Conservation (phyloP, 768 basidiomycete species). For the Galerina marginata region DNA sequence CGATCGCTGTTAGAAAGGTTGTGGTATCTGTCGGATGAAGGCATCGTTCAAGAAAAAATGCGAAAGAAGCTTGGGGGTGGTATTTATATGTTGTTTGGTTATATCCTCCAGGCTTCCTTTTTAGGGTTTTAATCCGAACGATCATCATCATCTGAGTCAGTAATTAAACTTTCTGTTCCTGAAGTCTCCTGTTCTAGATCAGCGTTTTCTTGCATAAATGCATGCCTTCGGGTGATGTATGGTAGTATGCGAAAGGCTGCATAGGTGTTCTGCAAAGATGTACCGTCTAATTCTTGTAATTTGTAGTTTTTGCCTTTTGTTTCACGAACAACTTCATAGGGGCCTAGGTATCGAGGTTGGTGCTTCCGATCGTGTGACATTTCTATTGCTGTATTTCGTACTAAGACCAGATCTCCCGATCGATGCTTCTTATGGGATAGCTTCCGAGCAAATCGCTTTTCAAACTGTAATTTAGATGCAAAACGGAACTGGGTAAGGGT, state of each 20-base stretch:
- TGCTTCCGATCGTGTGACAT: constrained; percentile 18
- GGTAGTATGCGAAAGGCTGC: not conserved
- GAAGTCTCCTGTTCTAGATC: too few species aligned
- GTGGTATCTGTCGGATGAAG: too few species aligned
- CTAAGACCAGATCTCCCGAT: not conserved
- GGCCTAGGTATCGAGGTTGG: constrained; percentile 31
- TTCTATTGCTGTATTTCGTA: not conserved
- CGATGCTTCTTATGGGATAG: not conserved
- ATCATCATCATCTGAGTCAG: too few species aligned
- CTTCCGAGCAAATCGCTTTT: not conserved
- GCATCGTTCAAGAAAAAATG: too few species aligned
- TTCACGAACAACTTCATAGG: constrained; percentile 26
- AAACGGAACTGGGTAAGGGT: not conserved
- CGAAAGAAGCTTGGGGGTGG: too few species aligned
- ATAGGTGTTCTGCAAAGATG: not conserved
- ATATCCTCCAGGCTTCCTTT: too few species aligned
- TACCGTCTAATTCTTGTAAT: not conserved
- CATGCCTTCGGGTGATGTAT: too few species aligned
- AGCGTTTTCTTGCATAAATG: too few species aligned
- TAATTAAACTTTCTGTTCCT: too few species aligned
- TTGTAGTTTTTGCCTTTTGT: constrained; percentile 13
- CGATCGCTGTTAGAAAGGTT: too few species aligned
- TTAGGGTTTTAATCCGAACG: too few species aligned
- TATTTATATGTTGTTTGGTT: too few species aligned
- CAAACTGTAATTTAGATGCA: not conserved